Evolutionary conservation across 345 rosid species (phyloP), one percentile per base, ranked within the genome.

Genomic region (Eucalyptus guilfoylei): DNA sequence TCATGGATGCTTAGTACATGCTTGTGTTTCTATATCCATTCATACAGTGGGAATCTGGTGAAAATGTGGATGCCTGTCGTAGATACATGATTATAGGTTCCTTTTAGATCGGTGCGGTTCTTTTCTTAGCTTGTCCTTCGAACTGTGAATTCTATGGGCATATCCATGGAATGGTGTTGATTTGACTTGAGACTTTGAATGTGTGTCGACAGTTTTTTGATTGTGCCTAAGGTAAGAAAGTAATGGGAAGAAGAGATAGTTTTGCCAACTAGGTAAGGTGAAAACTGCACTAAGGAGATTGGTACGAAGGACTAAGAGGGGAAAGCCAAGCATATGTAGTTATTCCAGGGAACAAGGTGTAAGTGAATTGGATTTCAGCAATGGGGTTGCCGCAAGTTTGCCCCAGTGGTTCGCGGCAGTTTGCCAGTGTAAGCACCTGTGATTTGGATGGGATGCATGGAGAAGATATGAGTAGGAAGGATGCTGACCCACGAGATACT

Each of bases 371-470:
- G 89, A 81, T 85, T 89, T 88, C 90, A 64, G 92, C 86, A 24
- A 97, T 97, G 99, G 99, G 99, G 72, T 89, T 97, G 92, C 99
- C 97, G 2, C 99, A 95, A 90, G 92, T 94, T 91, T 91, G 96
- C 92, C 93, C 97, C 45, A 83, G 87, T 88, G 95, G 96, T 89
- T 91, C 96, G 1, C 91, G 92, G 40, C 91, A 88, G 45, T 92
- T 91, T 93, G 60, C 95, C 87, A 89, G 91, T 87, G 89, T 89
- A 50, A 91, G 95, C 91, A 89, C 94, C 87, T 92, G 93, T 93
- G 94, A 94, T 88, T 91, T 94, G 89, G 96, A 94, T 94, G 92
- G 92, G 88, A 87, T 94, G 91, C 89, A 88, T 62, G 88, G 91
- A 88, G 95, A 92, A 90, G 90, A 88, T 64, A 52, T 93, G 32